Conservation (phyloP, 148 eudicot genomes). For the Drosera capensis region DNA sequence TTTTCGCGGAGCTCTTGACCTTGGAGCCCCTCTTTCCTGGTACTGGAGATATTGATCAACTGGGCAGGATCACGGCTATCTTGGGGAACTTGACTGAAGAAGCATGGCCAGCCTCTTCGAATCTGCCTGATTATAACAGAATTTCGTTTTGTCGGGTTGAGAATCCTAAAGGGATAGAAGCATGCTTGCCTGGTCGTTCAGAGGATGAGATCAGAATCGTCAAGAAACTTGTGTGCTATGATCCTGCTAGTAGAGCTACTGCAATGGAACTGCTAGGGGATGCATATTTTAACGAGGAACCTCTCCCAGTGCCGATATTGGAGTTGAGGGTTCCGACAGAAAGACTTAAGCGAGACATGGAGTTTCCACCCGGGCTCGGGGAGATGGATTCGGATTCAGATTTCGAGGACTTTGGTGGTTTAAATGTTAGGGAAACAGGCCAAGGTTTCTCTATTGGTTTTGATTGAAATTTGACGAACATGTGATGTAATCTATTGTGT, state of each 20-base stretch:
- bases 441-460: slow-evolving; percentile 62
- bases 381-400: slow-evolving; percentile 62
- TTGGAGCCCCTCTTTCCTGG: slow-evolving; percentile 77
- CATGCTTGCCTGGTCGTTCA: slow-evolving; percentile 40
- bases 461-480: slow-evolving; percentile 19
- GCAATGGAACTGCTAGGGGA: slow-evolving; percentile 84
- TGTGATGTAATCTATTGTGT: too few species aligned
- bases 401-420: slow-evolving; percentile 57
- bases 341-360: slow-evolving; percentile 26
- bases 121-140: slow-evolving; percentile 62
- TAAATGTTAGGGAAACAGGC: slow-evolving; percentile 27
- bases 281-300: slow-evolving; percentile 66
- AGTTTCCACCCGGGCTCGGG: slow-evolving; percentile 20
- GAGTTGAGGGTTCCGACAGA: slow-evolving; percentile 54
- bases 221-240: slow-evolving; percentile 55
- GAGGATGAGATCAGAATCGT: slow-evolving; percentile 51
- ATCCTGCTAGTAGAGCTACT: slow-evolving; percentile 75
- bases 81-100: slow-evolving; percentile 71
- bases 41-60: slow-evolving; percentile 77
- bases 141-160: slow-evolving; percentile 52
- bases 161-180: slow-evolving; percentile 51
- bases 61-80: slow-evolving; percentile 48
- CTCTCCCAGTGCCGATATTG: slow-evolving; percentile 48
- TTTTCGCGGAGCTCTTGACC: slow-evolving; percentile 72
- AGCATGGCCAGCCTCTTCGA: slow-evolving; percentile 57